A percentile compares a stretch with the other conserved stretches of the same genome.
Conservation (phyloP, 2,329 filamentous ascomycete genomes). For the Talaromyces sp. region DNA sequence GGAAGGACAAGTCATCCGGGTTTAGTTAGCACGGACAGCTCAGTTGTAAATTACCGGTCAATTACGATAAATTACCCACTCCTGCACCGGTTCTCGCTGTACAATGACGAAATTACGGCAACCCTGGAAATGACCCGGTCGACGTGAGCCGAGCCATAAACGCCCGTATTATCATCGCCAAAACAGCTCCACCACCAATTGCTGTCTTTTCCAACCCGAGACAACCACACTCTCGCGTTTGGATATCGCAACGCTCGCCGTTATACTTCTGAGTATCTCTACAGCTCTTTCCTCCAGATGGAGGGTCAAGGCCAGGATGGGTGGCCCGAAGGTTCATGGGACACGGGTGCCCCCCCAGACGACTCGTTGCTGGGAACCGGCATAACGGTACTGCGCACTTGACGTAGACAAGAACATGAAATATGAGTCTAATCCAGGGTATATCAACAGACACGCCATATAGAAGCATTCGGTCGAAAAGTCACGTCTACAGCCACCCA, state of each 20-base stretch:
- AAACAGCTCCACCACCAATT: slow-evolving; percentile 18
- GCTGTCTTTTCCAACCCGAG: slow-evolving; percentile 1
- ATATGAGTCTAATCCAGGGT: slow-evolving; percentile 5
- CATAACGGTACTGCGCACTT: slow-evolving; percentile 40
- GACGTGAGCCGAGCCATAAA: background rate
- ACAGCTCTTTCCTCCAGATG: slow-evolving; percentile 29
- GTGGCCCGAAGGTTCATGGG: slow-evolving; percentile 42
- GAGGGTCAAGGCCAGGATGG: slow-evolving; percentile 46
- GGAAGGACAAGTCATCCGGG: background rate
- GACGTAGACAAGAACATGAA: background rate
- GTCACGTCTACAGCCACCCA: slow-evolving; percentile 90
- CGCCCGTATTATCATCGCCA: slow-evolving; percentile 1
- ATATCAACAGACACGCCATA: slow-evolving; percentile 66
- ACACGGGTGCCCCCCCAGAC: slow-evolving; percentile 36
- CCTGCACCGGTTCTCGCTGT: background rate
- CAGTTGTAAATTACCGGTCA: background rate
- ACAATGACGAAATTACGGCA: slow-evolving; percentile 2
- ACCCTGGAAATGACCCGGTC: background rate
- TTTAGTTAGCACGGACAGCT: background rate
- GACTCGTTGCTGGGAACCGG: slow-evolving; percentile 47
- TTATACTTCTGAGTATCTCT: slow-evolving; percentile 11
- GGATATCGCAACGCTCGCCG: background rate
- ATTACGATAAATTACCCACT: background rate
- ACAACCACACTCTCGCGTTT: background rate
- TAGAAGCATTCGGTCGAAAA: slow-evolving; percentile 91